Base-by-base conservation (phyloP, 257 asterid genomes). In the Nicotiana tabacum region DNA sequence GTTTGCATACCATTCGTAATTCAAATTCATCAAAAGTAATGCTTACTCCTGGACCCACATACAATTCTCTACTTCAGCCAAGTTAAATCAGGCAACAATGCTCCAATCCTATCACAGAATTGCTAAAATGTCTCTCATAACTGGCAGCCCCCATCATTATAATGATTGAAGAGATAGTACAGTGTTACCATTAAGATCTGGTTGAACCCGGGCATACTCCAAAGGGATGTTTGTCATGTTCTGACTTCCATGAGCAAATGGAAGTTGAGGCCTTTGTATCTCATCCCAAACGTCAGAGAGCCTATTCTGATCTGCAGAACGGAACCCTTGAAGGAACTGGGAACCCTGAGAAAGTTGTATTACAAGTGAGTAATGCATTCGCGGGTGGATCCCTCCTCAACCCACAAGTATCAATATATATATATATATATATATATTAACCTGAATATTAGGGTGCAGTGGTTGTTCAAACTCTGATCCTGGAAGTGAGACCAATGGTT, bases 261-360 rank as follows among this genome's bases (percentile, higher is more conserved):
- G 92, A 83, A 88, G 77, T 86, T 91, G 99, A 83, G 96, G 93
- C 80, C 93, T 88, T 83, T 94, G 98, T 87, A 93, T 88, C 82
- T 95, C 98, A 82, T 93, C 96, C 99, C 98, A 96, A 86, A 87
- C 97, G 91, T 93, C 97, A 11, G 97, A 81, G 87, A 96, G 90
- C 85, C 97, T 82, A 85, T 86, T 86, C 77, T 93, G 98, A 84
- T 96, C 98, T 84, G 89, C 85, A 33, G 95, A 81, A 78, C 84
- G 98, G 86, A 93, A 96, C 82, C 92, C 98, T 87, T 86, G 91
- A 89, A 96, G 94, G 85, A 96, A 96, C 66, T 90, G 92, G 55
- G 97, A 92, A 30, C 95, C 96, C 99, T 96, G 91, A 66, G 67
- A 57, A 82, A 77, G 62, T 35, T 66, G 29, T 57, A 82, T 51